These are phyloP conservation scores for Sequoiadendron giganteum DNA, from an alignment of 75 land plant genomes.

Conservation along the genomic window DNA sequence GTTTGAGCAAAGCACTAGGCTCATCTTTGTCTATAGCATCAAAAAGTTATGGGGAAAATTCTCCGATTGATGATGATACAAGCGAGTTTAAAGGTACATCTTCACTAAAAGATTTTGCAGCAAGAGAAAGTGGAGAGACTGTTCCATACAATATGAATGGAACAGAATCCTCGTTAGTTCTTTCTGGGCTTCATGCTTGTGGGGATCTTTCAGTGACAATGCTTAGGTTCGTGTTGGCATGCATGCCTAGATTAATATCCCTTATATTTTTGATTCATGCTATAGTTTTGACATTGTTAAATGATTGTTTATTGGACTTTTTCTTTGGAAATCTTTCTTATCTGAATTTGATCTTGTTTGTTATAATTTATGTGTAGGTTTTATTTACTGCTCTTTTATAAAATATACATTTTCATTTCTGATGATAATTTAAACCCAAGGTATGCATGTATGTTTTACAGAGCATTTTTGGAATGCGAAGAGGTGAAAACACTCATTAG, in stretches of 20 bases:
- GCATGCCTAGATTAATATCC: neutral
- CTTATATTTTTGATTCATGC: conserved; percentile 4
- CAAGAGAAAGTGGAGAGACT: neutral
- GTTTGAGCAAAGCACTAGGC: conserved; percentile 17
- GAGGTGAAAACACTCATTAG: conserved; percentile 74
- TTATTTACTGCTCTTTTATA: neutral
- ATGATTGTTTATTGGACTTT: neutral
- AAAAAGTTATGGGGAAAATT: neutral
- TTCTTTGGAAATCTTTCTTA: neutral
- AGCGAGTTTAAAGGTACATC: neutral
- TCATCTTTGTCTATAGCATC: neutral
- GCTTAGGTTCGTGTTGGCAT: conserved; percentile 52
- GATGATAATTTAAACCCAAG: neutral
- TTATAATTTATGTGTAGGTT: neutral
- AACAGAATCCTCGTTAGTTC: conserved; percentile 35
- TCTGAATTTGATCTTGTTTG: neutral
- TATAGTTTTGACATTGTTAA: neutral
- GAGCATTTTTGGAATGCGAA: conserved; percentile 76
- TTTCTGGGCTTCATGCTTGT: conserved; percentile 98
- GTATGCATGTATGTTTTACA: conserved; percentile 24
- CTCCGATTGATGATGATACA: neutral
- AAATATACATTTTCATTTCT: neutral
- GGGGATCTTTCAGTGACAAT: conserved; percentile 96
- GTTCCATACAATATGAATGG: neutral
- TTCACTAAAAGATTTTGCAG: neutral